Percentiles rank a stretch among this genome's conserved stretches.
Conservation (phyloP, 805 yeast genomes). For the Millerozyma acaciae region DNA sequence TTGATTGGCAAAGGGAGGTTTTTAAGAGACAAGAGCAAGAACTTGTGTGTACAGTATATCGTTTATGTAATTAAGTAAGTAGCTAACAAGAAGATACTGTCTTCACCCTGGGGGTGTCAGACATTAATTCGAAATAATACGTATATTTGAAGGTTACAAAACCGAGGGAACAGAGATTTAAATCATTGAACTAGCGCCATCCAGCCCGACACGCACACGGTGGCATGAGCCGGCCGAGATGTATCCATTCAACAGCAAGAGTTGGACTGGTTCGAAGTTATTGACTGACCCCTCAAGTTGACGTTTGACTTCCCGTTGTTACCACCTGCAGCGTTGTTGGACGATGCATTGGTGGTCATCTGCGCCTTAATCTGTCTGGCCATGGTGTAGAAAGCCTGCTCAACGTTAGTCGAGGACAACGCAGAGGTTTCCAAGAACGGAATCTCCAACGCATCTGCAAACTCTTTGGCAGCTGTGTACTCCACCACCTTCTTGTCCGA, state of each 20-base stretch:
- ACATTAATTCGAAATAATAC: no score
- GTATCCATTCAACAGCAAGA: conserved; percentile 32
- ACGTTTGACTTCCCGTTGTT: conserved; percentile 57
- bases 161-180: conserved; percentile 1
- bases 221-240: background rate
- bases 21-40: conserved; percentile 43
- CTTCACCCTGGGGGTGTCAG: no score
- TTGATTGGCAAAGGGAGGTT: conserved; percentile 60
- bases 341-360: conserved; percentile 65
- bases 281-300: conserved; percentile 66
- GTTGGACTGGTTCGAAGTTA: conserved; percentile 37
- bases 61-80: conserved; percentile 30
- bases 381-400: conserved; percentile 98
- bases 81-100: no score
- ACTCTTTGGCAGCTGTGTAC: conserved; percentile 93
- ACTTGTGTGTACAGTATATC: conserved; percentile 52
- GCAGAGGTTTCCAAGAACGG: conserved; percentile 97
- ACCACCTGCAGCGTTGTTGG: conserved; percentile 19
- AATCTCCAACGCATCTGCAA: conserved; percentile 90
- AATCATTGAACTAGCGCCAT: conserved; percentile 1
- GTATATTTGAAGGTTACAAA: no score
- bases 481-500: conserved; percentile 93
- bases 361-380: conserved; percentile 97
- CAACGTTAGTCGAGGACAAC: conserved; percentile 91
- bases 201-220: no score